Evolutionary conservation across 345 rosid genomes (phyloP), one percentile per base, ranked within the genome.

Genomic region (Toxicodendron radicans): DNA sequence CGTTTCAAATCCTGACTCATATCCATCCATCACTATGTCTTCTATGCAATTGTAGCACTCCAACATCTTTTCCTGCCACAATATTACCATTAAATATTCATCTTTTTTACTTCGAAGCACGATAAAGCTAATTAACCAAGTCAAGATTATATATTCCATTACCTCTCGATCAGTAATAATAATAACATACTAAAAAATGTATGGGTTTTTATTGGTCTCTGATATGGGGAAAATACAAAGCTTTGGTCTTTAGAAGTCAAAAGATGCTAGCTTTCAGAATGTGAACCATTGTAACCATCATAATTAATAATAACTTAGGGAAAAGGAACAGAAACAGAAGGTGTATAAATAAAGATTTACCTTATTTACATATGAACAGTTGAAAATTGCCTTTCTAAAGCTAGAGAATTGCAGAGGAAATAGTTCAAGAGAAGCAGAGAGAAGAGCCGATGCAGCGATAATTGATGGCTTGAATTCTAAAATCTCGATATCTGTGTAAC

Each of bases 381-480:
- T 75, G 61, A 73, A 72, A 66, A 91, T 77, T 62, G 76, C 76
- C 62, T 80, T 72, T 79, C 74, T 80, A 75, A 87, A 86, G 80
- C 81, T 76, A 43, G 64, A 66, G 66, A 87, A 83, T 45, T 83
- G 90, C 73, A 60, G 58, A 32, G 95, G 92, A 67, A 87, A 82
- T 3, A 88, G 86, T 72, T 86, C 87, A 14, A 75, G 90, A 64
- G 87, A 83, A 65, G 88, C 88, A 66, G 72, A 61, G 80, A 93
- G 92, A 79, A 91, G 84, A 8, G 97, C 83, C 13, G 98, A 84
- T 20, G 91, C 97, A 33, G 95, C 92, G 6, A 84, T 76, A 20
- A 87, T 71, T 18, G 98, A 93, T 72, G 98, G 92, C 85, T 86
- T 93, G 86, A 91, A 90, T 80, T 80, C 87, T 41, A 90, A 67